phyloP scores from a whole-genome alignment of 1,139 yeast species.

The Suhomyces atakaporum region DNA sequence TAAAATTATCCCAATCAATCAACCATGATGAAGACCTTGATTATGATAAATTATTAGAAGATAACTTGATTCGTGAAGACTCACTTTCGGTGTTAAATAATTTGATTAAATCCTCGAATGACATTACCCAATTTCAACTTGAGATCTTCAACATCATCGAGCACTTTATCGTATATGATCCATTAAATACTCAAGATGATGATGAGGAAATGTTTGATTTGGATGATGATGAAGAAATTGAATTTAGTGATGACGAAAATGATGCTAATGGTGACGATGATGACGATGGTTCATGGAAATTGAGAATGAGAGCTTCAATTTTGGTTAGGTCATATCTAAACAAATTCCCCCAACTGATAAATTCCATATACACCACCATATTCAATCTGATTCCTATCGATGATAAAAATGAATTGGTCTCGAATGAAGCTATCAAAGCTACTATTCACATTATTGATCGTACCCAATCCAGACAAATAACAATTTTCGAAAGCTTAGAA shows the following conservation, averaged over 20 bases:
- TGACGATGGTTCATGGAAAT: slow-evolving; percentile 71
- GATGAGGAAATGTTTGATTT: slow-evolving; percentile 31
- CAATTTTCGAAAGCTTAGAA: slow-evolving; percentile 21
- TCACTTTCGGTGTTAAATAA: slow-evolving; percentile 45
- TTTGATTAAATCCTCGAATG: slow-evolving; percentile 23
- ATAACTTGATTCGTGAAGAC: slow-evolving; percentile 47
- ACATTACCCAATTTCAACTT: slow-evolving; percentile 9
- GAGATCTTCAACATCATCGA: slow-evolving; percentile 37
- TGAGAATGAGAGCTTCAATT: slow-evolving; percentile 58
- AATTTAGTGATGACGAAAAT: slow-evolving; percentile 44
- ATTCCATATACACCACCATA: slow-evolving; percentile 11
- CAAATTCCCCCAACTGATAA: slow-evolving; percentile 28
- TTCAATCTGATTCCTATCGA: slow-evolving; percentile 23
- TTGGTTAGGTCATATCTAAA: slow-evolving; percentile 44
- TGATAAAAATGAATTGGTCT: slow-evolving; percentile 46
- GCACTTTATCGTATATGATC: slow-evolving; percentile 56
- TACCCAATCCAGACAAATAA: slow-evolving; percentile 14
- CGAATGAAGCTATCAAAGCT: slow-evolving; percentile 38
- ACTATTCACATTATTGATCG: slow-evolving; percentile 30
- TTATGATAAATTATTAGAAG: slow-evolving; percentile 37
- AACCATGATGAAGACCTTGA: slow-evolving; percentile 49
- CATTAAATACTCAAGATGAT: slow-evolving; percentile 40
- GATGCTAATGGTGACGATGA: slow-evolving; percentile 38
- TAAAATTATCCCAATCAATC: slow-evolving; percentile 33
- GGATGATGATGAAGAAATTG: slow-evolving; percentile 36